phyloP scores from a whole-genome alignment of 139 green algal species.

The Closterium sp. region DNA sequence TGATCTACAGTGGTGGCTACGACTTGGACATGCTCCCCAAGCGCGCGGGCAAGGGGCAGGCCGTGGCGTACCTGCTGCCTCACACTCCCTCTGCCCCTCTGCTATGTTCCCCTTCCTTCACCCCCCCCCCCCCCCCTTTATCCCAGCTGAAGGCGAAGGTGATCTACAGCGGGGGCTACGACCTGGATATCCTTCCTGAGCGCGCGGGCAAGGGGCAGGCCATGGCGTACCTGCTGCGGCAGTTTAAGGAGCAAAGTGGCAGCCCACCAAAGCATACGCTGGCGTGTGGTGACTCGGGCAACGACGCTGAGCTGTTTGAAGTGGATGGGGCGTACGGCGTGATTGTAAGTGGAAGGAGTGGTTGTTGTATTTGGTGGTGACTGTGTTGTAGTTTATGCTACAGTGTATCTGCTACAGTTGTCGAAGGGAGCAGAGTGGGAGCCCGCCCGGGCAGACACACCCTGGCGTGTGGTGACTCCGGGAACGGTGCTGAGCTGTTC shows the following conservation, averaged over 20 bases:
- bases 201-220: slow-evolving; percentile 83
- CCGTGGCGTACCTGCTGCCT: slow-evolving; percentile 75
- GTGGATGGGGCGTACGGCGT: slow-evolving; percentile 73
- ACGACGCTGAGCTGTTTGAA: slow-evolving; percentile 88
- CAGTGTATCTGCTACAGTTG: slow-evolving; percentile 76
- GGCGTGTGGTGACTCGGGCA: slow-evolving; percentile 89
- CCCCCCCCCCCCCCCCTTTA: neutral
- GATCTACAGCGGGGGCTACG: slow-evolving; percentile 77
- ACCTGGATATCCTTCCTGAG: slow-evolving; percentile 81
- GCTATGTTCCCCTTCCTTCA: neutral
- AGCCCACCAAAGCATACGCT: slow-evolving; percentile 51
- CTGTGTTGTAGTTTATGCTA: slow-evolving; percentile 53
- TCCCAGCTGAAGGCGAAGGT: slow-evolving; percentile 67
- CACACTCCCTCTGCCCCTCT: neutral
- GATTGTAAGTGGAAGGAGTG: slow-evolving; percentile 62
- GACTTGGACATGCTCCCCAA: slow-evolving; percentile 83
- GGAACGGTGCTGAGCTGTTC: slow-evolving; percentile 93
- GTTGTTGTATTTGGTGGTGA: neutral
- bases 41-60: slow-evolving; percentile 81
- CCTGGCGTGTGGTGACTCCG: slow-evolving; percentile 87
- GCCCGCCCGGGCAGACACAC: slow-evolving; percentile 9
- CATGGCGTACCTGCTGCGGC: slow-evolving; percentile 75
- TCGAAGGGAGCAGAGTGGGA: slow-evolving; percentile 6
- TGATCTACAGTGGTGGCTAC: slow-evolving; percentile 78
- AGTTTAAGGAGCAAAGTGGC: slow-evolving; percentile 46